Evolutionary conservation across 2,329 filamentous ascomycete species (phyloP), one percentile per base, ranked within the genome.

Genomic region (Penicillium palitans): DNA sequence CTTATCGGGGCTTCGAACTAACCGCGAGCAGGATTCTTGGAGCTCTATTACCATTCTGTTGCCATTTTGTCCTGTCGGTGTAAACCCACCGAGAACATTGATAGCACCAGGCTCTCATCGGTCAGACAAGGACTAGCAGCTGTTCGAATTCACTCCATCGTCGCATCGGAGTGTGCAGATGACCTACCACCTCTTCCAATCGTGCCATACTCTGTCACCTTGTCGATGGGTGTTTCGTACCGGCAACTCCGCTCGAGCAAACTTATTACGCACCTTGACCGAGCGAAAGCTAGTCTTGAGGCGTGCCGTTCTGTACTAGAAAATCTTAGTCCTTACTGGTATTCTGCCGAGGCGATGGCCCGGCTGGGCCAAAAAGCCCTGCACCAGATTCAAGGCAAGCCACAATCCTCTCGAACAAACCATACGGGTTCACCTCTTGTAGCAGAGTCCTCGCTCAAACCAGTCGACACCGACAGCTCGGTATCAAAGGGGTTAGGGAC

Each of bases 61-160:
- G 81, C 81, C 37, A 84, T 86, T 65, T 74, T 84, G 2, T 84
- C 83, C 3, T 82, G 83, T 68, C 81, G 83, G 42, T 80, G 80
- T 41, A 67, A 65, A 45, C 40, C 63, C 21, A 59, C 62, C n/a
- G 66, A 72, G 40, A 55, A 51, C 33, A 77, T 74, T 15, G 78
- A 81, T 44, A 76, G 78, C 35, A 79, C 78, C 3, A 80, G 78
- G 6, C 72, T 79, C 5, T 84, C 82, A 1, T 81, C 81, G 48
- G 76, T 82, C 17, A 80, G 83, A 15, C 83, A 84, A 65, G 80
- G 79, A 33, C 76, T 84, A 5, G 82, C 82, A 19, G 81, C 83
- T n/a, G 78, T 82, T 25, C 79, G 83, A 53, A 81, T 85, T 45
- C 79, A 83, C 44, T 80, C 81, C 50, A 79, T 81, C 24, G 77